Conservation (phyloP, 2,329 filamentous ascomycete species). For the Herpomyces periplanetae region DNA sequence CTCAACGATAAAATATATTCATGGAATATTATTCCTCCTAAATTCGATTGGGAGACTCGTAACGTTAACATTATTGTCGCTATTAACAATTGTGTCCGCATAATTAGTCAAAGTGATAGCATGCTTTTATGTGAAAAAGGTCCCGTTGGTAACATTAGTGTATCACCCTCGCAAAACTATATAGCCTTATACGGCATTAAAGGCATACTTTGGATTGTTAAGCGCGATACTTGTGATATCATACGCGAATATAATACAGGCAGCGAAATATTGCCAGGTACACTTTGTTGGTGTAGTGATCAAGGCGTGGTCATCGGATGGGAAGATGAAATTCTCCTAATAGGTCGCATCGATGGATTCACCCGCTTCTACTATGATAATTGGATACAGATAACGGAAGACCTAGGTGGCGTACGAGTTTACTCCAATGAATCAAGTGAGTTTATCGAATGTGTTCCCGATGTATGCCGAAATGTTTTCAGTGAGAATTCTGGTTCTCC, state of each 20-base stretch:
- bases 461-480: slow-evolving; percentile 57
- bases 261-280: slow-evolving; percentile 44
- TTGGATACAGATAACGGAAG: slow-evolving; percentile 51
- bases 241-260: slow-evolving; percentile 67
- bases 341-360: slow-evolving; percentile 42
- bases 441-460: slow-evolving; percentile 68
- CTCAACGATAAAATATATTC: slow-evolving; percentile 42
- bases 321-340: slow-evolving; percentile 86
- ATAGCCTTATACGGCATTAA: slow-evolving; percentile 53
- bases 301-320: slow-evolving; percentile 73
- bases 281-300: slow-evolving; percentile 81
- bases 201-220: slow-evolving; percentile 63
- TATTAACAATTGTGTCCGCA: slow-evolving; percentile 42
- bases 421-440: slow-evolving; percentile 84
- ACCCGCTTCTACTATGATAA: slow-evolving; percentile 59
- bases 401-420: slow-evolving; percentile 55
- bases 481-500: slow-evolving; percentile 52
- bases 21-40: slow-evolving; percentile 60
- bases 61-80: slow-evolving; percentile 74
- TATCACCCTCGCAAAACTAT: slow-evolving; percentile 63
- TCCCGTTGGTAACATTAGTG: slow-evolving; percentile 55
- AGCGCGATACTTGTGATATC: slow-evolving; percentile 69
- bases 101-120: slow-evolving; percentile 53
- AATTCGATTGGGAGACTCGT: slow-evolving; percentile 50
- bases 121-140: slow-evolving; percentile 68